Percentiles rank a stretch among this genome's conserved stretches.
Conservation (phyloP, 1,139 yeast genomes). For the Tardiomyces depauwii region DNA sequence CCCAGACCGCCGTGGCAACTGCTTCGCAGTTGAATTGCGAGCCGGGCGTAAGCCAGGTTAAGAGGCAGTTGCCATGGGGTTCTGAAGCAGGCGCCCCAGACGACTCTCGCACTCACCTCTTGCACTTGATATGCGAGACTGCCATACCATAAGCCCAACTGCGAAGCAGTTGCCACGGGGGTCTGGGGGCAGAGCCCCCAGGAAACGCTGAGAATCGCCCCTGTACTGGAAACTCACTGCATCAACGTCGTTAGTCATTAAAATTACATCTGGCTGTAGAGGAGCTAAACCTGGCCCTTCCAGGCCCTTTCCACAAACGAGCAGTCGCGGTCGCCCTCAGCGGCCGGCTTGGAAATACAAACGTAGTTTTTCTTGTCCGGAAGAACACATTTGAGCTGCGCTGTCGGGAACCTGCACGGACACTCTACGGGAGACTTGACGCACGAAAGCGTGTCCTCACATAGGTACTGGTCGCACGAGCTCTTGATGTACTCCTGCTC, state of each 20-base stretch:
- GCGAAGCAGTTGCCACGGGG: too few relatives aligned
- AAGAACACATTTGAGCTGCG: constrained; percentile 69
- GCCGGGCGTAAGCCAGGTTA: too few relatives aligned
- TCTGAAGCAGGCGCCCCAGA: too few relatives aligned
- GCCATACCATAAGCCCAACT: too few relatives aligned
- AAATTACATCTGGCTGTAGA: too few relatives aligned
- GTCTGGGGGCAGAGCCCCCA: too few relatives aligned
- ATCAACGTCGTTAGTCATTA: neutral
- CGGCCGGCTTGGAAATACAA: constrained; percentile 62
- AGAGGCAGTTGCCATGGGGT: too few relatives aligned
- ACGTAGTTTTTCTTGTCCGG: constrained; percentile 56
- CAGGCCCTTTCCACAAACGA: constrained; percentile 31
- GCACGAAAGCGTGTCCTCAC: constrained; percentile 75
- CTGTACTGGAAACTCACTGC: neutral
- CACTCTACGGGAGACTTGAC: constrained; percentile 61
- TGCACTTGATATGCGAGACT: too few relatives aligned
- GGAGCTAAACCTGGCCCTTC: constrained; percentile 27
- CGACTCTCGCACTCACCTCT: too few relatives aligned
- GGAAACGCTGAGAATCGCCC: too few relatives aligned
- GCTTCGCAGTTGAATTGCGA: too few relatives aligned
- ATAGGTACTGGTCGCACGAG: constrained; percentile 37
- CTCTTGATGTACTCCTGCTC: constrained; percentile 24
- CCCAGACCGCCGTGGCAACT: too few relatives aligned
- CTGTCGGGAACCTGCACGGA: constrained; percentile 82
- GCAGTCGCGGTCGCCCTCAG: constrained; percentile 25